Evolutionary conservation across 495 filamentous ascomycete genomes (phyloP), one percentile per base, ranked within the genome.

Genomic region (Lophium mytilinum): DNA sequence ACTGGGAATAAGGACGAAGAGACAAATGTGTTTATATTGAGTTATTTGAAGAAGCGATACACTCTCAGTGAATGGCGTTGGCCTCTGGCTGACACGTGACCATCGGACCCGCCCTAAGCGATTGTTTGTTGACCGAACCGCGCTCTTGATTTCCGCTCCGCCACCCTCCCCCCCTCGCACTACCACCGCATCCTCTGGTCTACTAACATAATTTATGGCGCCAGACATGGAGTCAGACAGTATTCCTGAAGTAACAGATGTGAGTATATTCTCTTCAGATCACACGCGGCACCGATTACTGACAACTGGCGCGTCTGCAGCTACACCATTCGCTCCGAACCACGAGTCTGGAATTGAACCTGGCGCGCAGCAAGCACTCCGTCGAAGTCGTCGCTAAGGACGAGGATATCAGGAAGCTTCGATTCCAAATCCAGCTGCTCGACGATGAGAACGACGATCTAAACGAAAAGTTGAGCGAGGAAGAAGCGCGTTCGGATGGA

Each of bases 371-470:
- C 57, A 66, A 77, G 41, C 77, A 80, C 50, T 72, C 80, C 45
- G 74, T 83, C 18, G 74, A 84, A 41, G 66, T 82, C 11, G 65
- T 91, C 41, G 68, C 80, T 50, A 84, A 86, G 67, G 76, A 84
- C 37, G 90, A 96, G 68, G 79, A 78, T 51, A 73, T 76, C 21
- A 81, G 90, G 9, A 73, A 81, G 56, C 64, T 84, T 39, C 79
- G 81, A 49, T 73, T 92, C 58, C 80, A 86, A 45, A 73, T 83
- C 47, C 68, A 90, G 15, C 63, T 92, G 36, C 74, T 87, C 33
- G 78, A 85, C 52, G 82, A 89, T 57, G 87, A 95, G 53, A 85
- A 85, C 57, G 82, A 87, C 48, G 71, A 75, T 14, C 69, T 86
- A 42, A 81, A 83, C 53, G 75, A 77, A 33, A 78, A 83, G 60